Evolutionary conservation across 2,329 filamentous ascomycete species (phyloP), one percentile per base, ranked within the genome.

Genomic region (Fragosphaeria purpurea): DNA sequence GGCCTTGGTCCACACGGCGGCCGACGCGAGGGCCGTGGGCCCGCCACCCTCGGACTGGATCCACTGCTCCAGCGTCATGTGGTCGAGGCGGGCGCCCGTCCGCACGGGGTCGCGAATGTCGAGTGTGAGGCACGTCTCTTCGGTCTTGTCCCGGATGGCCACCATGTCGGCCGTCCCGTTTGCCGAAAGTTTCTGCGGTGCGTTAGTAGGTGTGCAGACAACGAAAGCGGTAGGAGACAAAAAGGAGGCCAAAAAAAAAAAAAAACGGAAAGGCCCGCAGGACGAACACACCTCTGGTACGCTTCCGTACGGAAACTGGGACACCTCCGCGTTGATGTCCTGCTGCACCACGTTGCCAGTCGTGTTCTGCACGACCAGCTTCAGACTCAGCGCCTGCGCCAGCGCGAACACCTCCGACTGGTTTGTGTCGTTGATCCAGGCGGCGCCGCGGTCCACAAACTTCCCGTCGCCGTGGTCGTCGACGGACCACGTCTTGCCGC

Each of bases 401-500:
- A 54, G 46, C 1, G 13, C 41, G 8, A 22, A 48, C 39, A 48
- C 47, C 31, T 48, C 35, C n/a, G 41, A 13, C 50, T 55, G 54
- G 54, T 54, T 55, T 4, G 43, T 47, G 43, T 51, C 49, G 47
- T 55, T 55, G 50, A 55, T 54, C 54, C 54, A 55, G 1, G 54
- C 54, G 1, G 51, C 50, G 39, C 54, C 54, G 8, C 42, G 46
- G 32, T 55, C 54, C 5, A 54, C 44, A 34, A 47, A 46, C 32
- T 41, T 47, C 31, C 44, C 41, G 33, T 47, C 44, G 37, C 51
- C 51, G 6, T 30, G 30, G 31, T 22, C 33, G 4, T 50, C 47
- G 9, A 53, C 47, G 9, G 47, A 50, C 62, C 65, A 73, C 0
- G 71, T 75, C 60, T 78, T 79, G 6, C 76, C 75, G 0, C 75